Conservation (phyloP, 2,329 filamentous ascomycete species). For the Cladobotryum mycophilum region DNA sequence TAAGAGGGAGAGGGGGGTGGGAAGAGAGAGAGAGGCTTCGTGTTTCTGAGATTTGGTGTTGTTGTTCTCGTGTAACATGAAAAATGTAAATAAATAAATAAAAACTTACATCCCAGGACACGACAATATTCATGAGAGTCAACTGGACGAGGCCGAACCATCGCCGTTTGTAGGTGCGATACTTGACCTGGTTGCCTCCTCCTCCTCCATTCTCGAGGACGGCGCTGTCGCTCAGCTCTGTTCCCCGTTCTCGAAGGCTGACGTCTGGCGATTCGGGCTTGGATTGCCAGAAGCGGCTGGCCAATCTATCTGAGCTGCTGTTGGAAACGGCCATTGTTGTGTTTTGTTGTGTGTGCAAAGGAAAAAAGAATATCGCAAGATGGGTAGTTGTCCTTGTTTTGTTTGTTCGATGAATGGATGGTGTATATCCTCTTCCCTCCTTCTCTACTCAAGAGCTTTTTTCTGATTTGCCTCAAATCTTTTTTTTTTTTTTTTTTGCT, state of each 20-base stretch:
- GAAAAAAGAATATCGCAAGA: no score
- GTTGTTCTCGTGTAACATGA: neutral
- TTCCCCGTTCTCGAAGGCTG: constrained; percentile 19
- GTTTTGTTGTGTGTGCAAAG: no score
- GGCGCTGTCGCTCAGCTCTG: constrained; percentile 12
- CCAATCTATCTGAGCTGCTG: constrained; percentile 18
- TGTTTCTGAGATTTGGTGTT: neutral
- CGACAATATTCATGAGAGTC: constrained; percentile 82
- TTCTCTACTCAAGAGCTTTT: no score
- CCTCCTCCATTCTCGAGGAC: constrained; percentile 17
- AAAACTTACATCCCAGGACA: constrained; percentile 85
- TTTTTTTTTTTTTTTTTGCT: no score
- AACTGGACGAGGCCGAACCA: constrained; percentile 85
- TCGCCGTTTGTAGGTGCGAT: constrained; percentile 66
- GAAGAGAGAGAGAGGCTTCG: neutral
- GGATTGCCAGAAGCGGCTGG: constrained; percentile 23
- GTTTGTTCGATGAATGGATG: neutral
- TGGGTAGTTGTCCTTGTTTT: no score
- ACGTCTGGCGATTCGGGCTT: constrained; percentile 26
- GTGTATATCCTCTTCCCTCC: neutral
- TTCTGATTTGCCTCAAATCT: no score
- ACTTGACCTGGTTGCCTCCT: constrained; percentile 25
- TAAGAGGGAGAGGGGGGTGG: neutral
- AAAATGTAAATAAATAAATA: neutral
- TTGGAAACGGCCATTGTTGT: constrained; percentile 9